phyloP scores from a whole-genome alignment of 2,329 filamentous ascomycete genomes.

The Stagonosporopsis cucurbitacearum region DNA sequence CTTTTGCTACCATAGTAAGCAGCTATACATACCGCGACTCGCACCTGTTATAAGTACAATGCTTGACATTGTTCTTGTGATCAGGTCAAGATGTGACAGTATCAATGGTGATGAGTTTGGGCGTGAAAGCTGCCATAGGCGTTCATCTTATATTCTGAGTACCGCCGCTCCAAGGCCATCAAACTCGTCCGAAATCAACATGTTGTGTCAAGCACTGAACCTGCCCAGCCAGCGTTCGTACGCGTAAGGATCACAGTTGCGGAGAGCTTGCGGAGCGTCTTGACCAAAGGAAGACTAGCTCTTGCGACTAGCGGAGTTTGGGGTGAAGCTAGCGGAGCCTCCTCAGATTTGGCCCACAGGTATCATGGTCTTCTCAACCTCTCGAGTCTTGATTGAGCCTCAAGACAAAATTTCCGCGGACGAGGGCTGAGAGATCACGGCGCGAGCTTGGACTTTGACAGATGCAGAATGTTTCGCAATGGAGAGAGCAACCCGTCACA shows the following conservation, averaged over 20 bases:
- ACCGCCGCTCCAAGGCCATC: neutral
- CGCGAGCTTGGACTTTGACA: neutral
- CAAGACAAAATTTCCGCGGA: neutral
- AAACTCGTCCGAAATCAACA: neutral
- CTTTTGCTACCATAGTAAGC: constrained; percentile 13
- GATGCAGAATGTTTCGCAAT: constrained; percentile 1
- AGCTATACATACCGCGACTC: constrained; percentile 35
- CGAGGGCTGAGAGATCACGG: neutral
- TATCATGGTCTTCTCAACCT: neutral
- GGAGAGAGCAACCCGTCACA: constrained; percentile 14
- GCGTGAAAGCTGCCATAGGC: neutral
- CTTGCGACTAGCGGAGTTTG: constrained; percentile 4
- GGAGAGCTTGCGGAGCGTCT: neutral
- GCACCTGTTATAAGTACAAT: constrained; percentile 42
- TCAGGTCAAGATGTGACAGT: neutral
- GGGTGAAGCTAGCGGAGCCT: constrained; percentile 10
- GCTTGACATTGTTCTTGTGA: constrained; percentile 2
- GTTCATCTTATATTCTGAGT: neutral
- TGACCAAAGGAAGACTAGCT: neutral
- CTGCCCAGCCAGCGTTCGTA: neutral
- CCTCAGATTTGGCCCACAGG: neutral
- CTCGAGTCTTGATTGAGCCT: no score
- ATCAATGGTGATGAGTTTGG: neutral
- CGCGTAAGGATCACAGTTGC: neutral
- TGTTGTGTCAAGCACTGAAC: neutral